Base-by-base conservation (phyloP, 129 eudicot genomes). In the Flaveria trinervia region DNA sequence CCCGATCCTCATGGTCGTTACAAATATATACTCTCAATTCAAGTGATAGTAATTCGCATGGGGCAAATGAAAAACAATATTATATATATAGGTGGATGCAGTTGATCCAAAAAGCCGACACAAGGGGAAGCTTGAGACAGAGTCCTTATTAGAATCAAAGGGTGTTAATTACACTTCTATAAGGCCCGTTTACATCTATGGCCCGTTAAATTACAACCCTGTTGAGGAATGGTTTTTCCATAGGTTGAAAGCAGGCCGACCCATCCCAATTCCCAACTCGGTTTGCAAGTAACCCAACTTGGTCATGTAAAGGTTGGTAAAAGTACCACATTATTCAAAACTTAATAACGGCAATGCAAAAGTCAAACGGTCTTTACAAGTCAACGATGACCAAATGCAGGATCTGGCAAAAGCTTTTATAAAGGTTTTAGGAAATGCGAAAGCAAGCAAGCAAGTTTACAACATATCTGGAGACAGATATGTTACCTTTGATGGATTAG, bases 191-290 rank as follows among this genome's bases (percentile, higher is more conserved):
- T 94, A 94, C 72, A 94, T 94, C 44, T 94, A 94, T 72, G 99
- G 99, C 11, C 99, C 99, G 1, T 78, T 94, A 75, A 94, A 94
- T 87, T 94, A 94, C 92, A 94, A 94, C 79, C 99, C 99, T 17
- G 93, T 94, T 52, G 99, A 94, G 80, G 99, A 94, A 44, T 94
- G 99, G 99, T 94, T 91, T 86, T 94, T 94, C 85, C 99, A 94
- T 87, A 83, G 99, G 17, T 73, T 94, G 77, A 86, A 83, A 84
- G 97, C 93, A 0, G 99, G 99, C 41, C 94, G 99, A 52, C 99
- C 99, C 7, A 91, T 94, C 60, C 99, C 99, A 45, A 83, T 94
- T 70, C 99, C 99, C 48, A 87, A 87, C 83, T 88, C 97, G 0
- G 99, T 33, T 68, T 91, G 57, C 97, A 94, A 84, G 69, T 94